phyloP scores from a whole-genome alignment of 768 basidiomycete genomes.

The Crucibulum laeve region DNA sequence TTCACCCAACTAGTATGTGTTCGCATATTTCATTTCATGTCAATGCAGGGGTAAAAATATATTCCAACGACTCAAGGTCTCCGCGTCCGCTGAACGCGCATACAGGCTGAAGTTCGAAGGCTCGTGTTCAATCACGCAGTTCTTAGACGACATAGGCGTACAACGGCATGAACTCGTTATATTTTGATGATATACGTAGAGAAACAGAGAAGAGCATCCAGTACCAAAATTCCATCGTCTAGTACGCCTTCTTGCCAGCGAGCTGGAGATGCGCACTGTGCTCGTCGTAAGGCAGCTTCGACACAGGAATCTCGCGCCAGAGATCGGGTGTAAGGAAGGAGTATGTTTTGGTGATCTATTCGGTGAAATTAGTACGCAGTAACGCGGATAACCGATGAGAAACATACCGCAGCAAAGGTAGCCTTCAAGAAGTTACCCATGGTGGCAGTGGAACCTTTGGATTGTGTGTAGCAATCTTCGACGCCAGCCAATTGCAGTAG shows the following conservation, averaged over 20 bases:
- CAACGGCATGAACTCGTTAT: conserved; percentile 10
- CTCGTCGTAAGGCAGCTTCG: conserved; percentile 92
- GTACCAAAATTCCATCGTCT: conserved; percentile 16
- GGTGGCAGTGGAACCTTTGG: conserved; percentile 97
- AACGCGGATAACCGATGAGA: conserved; percentile 1
- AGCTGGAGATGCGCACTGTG: conserved; percentile 90
- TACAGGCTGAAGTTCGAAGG: too few relatives aligned
- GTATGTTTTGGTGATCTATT: conserved; percentile 95
- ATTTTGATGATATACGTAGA: conserved; percentile 8
- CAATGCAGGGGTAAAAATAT: too few relatives aligned
- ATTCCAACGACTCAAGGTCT: too few relatives aligned
- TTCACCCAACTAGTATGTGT: too few relatives aligned
- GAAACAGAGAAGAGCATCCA: conserved; percentile 10
- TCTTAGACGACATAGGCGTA: background rate
- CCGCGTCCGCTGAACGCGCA: too few relatives aligned
- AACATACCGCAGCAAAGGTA: conserved; percentile 83
- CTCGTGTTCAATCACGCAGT: background rate
- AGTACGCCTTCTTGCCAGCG: conserved; percentile 76
- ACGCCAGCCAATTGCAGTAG: conserved; percentile 97
- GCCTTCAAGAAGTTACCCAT: conserved; percentile 99
- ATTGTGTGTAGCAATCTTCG: conserved; percentile 95
- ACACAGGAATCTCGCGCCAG: conserved; percentile 91
- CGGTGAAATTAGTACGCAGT: conserved; percentile 1
- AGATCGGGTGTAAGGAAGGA: conserved; percentile 97
- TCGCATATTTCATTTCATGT: too few relatives aligned